These are phyloP conservation scores for Capsella bursapastoris DNA, from an alignment of 345 rosid genomes.

Conservation along the genomic window DNA sequence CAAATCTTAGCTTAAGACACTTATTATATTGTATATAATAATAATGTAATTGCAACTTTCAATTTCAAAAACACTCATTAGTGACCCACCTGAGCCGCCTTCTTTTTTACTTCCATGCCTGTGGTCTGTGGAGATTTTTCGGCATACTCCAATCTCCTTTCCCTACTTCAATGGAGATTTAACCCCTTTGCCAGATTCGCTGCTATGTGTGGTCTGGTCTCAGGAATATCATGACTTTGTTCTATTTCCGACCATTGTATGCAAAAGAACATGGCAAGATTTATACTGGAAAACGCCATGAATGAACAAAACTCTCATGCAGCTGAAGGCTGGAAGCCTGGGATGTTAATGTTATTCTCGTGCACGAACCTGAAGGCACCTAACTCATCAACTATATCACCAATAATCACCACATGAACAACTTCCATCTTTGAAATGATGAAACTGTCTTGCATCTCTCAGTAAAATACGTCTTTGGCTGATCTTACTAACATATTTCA, in stretches of 20 bases:
- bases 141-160: background rate
- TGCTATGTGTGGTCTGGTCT: background rate
- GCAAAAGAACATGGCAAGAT: background rate
- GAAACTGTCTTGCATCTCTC: constrained; percentile 70
- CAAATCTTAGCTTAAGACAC: background rate
- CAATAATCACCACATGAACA: constrained; percentile 73
- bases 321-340: background rate
- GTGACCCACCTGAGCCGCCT: constrained; percentile 4
- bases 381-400: constrained; percentile 45
- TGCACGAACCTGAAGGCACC: background rate
- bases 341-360: constrained; percentile 15
- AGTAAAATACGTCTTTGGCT: constrained; percentile 56
- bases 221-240: constrained; percentile 8
- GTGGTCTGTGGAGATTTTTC: background rate
- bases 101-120: background rate
- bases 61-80: background rate
- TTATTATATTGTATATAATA: background rate
- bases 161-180: background rate
- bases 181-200: background rate
- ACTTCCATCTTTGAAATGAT: constrained; percentile 64
- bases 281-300: background rate
- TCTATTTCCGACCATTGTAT: background rate
- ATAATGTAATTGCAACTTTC: background rate
- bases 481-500: constrained; percentile 58
- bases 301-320: constrained; percentile 5